Conservation (phyloP, 495 filamentous ascomycete species). For the Bathelium albidoporum region DNA sequence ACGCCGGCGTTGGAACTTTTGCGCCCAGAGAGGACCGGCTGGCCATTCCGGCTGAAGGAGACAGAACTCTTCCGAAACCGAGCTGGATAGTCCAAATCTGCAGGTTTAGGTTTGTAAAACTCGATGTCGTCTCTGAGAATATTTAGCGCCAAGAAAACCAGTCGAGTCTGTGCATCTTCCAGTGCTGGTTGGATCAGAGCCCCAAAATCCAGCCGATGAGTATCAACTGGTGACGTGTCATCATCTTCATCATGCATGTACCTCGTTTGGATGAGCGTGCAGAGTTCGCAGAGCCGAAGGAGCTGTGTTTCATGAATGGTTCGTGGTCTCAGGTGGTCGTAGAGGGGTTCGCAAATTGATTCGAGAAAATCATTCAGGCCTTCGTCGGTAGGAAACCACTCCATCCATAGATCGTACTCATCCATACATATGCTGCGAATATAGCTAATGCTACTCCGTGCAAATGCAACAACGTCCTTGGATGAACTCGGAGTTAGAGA, state of each 20-base stretch:
- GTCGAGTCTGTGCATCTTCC: conserved; percentile 63
- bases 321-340: conserved; percentile 57
- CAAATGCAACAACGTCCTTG: conserved; percentile 58
- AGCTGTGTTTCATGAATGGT: conserved; percentile 63
- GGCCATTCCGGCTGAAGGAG: conserved; percentile 34
- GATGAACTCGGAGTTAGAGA: conserved; percentile 54
- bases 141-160: conserved; percentile 61
- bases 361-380: conserved; percentile 64
- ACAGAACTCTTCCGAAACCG: conserved; percentile 38
- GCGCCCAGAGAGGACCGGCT: conserved; percentile 31
- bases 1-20: conserved; percentile 28
- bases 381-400: conserved; percentile 62
- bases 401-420: conserved; percentile 63
- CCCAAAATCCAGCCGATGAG: conserved; percentile 55
- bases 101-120: conserved; percentile 54
- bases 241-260: conserved; percentile 70
- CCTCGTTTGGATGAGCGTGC: conserved; percentile 71
- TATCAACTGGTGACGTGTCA: conserved; percentile 41
- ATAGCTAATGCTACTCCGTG: conserved; percentile 58
- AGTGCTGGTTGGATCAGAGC: conserved; percentile 55
- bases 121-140: conserved; percentile 61
- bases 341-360: conserved; percentile 63
- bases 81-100: conserved; percentile 58
- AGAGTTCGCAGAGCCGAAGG: conserved; percentile 69
- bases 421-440: conserved; percentile 61